Conservation (phyloP, 179 eudicot genomes). For the Spergularia azorica region DNA sequence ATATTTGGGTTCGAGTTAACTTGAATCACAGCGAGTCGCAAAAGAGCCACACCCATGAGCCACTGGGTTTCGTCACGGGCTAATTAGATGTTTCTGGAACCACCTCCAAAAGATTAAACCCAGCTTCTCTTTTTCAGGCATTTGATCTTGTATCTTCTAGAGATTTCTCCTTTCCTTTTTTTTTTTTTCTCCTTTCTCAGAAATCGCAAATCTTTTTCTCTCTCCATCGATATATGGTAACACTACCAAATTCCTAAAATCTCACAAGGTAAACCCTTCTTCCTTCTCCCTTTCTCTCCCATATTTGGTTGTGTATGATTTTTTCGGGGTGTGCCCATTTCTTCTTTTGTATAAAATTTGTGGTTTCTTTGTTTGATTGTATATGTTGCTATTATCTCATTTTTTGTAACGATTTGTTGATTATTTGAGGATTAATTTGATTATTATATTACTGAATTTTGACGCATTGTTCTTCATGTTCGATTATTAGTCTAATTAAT, state of each 20-base stretch:
- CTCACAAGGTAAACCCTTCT: neutral
- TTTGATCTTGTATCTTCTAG: neutral
- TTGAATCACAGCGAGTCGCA: too few relatives aligned
- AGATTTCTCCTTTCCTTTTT: neutral
- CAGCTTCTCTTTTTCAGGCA: neutral
- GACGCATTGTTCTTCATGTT: too few relatives aligned
- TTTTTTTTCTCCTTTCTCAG: neutral
- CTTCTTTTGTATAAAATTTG: neutral
- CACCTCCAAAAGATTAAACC: too few relatives aligned
- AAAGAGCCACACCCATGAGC: too few relatives aligned
- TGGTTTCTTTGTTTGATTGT: neutral
- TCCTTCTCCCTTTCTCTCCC: neutral
- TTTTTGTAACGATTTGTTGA: too few relatives aligned
- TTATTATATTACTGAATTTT: too few relatives aligned
- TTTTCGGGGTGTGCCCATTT: neutral
- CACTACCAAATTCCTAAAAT: neutral
- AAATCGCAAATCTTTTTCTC: neutral
- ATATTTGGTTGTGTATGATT: neutral
- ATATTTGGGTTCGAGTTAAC: too few relatives aligned
- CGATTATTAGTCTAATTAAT: too few relatives aligned
- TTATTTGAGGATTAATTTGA: too few relatives aligned
- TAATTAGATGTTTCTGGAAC: too few relatives aligned
- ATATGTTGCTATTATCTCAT: too few relatives aligned
- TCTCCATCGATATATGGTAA: slow-evolving; percentile 13
- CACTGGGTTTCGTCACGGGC: too few relatives aligned